Percentiles rank a stretch among this genome's conserved stretches.
phyloP scores from a whole-genome alignment of 139 green algal species.

The Micromonas commoda region DNA sequence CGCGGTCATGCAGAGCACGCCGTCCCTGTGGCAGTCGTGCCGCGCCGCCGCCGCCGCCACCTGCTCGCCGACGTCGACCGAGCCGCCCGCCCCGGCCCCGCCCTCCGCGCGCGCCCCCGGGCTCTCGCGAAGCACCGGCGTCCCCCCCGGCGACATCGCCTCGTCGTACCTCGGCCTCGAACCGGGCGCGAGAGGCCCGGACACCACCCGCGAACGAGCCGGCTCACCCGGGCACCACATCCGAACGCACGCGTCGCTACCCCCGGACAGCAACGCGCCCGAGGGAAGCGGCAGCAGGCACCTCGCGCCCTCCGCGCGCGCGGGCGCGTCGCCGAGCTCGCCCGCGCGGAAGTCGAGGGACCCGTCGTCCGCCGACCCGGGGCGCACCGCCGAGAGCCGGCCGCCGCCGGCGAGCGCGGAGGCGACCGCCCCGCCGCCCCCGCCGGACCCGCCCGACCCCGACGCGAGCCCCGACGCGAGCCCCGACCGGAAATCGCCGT shows the following conservation, averaged over 20 bases:
- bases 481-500: background rate
- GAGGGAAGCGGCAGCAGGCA: conserved; percentile 50
- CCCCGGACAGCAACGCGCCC: conserved; percentile 56
- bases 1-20: background rate
- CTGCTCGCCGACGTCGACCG: background rate
- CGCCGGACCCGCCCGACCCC: no score
- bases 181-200: background rate
- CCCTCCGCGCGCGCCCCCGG: no score
- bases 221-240: conserved; percentile 5
- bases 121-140: background rate
- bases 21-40: conserved; percentile 18
- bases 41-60: background rate
- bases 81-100: no score
- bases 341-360: background rate
- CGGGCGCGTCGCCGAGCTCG: background rate
- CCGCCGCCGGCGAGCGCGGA: background rate
- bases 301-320: background rate
- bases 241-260: conserved; percentile 53
- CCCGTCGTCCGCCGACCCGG: no score
- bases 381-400: no score
- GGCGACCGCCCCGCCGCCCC: no score
- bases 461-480: background rate
- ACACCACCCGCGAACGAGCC: background rate
- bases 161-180: background rate
- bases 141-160: background rate